Base-by-base conservation (phyloP, 139 green algal species). In the Astrephomene gubernaculifera region DNA sequence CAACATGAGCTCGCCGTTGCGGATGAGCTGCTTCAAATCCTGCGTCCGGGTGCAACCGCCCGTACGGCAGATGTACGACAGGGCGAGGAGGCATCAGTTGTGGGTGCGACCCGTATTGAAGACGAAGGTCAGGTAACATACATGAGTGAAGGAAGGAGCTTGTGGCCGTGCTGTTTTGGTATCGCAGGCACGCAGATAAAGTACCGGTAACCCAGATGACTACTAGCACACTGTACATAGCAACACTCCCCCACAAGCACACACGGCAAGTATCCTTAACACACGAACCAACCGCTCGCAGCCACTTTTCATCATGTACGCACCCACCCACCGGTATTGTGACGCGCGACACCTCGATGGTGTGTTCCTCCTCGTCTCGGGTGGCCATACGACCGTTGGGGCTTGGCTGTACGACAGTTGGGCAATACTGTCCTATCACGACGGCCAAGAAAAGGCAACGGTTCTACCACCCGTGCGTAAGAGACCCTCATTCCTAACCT, bases 1-100 rank as follows among this genome's bases (percentile, higher is more conserved):
- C 87, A 96, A 81, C 89, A 96, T 86, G 91, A 97, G 92, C 29
- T 97, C 84, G 0, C 94, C 93, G 27, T 75, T 81, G 2, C 72
- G 22, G 81, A 95, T 80, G 21, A 96, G 38, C 44, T 49, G 24
- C 22, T 82, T 70, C 29, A 97, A 89, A 74, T 95, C 72, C 4
- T 85, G 43, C 45, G 96, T 29, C 8, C 8, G 68, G 49, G 14
- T 12, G 49, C 14, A 25, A 25, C 14, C 14, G 14, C 14, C 49
- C 12, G 49, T 17, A 57, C 49, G 14, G 49, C 49, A 12, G 49
- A 17, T 12, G 49, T 12, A 57, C 4, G 38, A 0, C 19, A 21
- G 33, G 21, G 64, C 12, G 64, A 33, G 27, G 38, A 38, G 38
- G 38, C 27, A 1, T 8, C 4, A 1, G 19, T 33, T 3, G 72